A percentile compares a stretch with the other conserved stretches of the same genome.
phyloP scores from a whole-genome alignment of 1,284 basidiomycete genomes.

The Peniophora sp. region DNA sequence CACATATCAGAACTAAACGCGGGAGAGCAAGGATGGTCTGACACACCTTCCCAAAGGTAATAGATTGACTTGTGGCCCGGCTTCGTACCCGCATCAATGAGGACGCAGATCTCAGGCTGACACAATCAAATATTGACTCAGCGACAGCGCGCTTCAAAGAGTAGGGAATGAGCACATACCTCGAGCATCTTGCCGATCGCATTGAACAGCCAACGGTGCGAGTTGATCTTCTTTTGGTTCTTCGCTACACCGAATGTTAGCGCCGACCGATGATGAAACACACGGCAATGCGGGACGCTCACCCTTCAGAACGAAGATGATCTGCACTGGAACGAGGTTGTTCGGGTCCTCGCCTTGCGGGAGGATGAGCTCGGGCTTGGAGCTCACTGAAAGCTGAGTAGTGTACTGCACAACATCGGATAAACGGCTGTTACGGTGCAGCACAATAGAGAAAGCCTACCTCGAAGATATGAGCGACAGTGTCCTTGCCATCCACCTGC shows the following conservation, averaged over 20 bases:
- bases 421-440: background rate
- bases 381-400: constrained; percentile 86
- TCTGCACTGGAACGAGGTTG: constrained; percentile 92
- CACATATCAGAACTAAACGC: background rate
- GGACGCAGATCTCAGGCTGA: constrained; percentile 83
- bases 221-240: constrained; percentile 98
- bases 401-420: constrained; percentile 53
- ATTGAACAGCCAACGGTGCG: constrained; percentile 97
- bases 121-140: background rate
- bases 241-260: constrained; percentile 36
- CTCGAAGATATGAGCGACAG: constrained; percentile 89
- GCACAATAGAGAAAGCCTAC: constrained; percentile 24
- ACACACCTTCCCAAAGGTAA: constrained; percentile 77
- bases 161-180: constrained; percentile 25
- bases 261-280: too few relatives aligned
- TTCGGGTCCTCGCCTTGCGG: constrained; percentile 84
- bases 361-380: constrained; percentile 83
- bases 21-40: too few relatives aligned
- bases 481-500: constrained; percentile 86
- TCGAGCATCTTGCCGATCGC: constrained; percentile 83
- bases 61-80: constrained; percentile 96
- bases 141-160: background rate
- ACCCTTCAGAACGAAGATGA: constrained; percentile 89
- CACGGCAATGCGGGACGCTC: too few relatives aligned
- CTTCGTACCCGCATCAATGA: constrained; percentile 93